Conservation (phyloP, 805 yeast species). For the Millerozyma acaciae region DNA sequence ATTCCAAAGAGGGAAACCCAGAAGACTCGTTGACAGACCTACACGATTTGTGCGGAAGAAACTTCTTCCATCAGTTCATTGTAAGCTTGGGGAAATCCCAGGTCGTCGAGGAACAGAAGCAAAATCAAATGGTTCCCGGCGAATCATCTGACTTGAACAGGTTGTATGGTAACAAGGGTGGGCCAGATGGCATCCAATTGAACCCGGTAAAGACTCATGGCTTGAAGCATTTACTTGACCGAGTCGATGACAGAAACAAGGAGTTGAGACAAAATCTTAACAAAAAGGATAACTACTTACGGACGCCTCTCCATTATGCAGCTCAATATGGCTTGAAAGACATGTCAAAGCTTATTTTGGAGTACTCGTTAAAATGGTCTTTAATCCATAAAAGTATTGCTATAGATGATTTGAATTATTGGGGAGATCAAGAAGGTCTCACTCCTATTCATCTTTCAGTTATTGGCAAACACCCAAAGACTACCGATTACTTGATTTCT, state of each 20-base stretch:
- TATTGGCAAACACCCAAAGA: conserved; percentile 75
- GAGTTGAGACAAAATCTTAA: conserved; percentile 34
- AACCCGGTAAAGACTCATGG: conserved; percentile 48
- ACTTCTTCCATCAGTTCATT: conserved; percentile 80
- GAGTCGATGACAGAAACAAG: conserved; percentile 26
- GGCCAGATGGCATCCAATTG: conserved; percentile 54
- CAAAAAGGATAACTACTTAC: conserved; percentile 67
- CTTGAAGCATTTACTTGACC: conserved; percentile 53
- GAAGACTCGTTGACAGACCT: conserved; percentile 42
- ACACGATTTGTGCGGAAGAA: conserved; percentile 74
- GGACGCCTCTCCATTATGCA: conserved; percentile 89
- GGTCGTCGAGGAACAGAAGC: conserved; percentile 24
- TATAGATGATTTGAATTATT: conserved; percentile 51
- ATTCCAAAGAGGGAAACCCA: conserved; percentile 15
- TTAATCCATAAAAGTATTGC: conserved; percentile 46
- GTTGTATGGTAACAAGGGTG: conserved; percentile 39
- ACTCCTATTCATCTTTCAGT: conserved; percentile 85
- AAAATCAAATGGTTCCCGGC: conserved; percentile 36
- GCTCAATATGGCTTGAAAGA: conserved; percentile 79
- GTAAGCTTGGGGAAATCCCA: conserved; percentile 71
- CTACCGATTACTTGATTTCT: conserved; percentile 56
- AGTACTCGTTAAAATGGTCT: conserved; percentile 55
- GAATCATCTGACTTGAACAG: conserved; percentile 44
- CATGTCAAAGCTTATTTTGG: conserved; percentile 55
- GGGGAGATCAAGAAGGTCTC: conserved; percentile 78